Conservation (phyloP, 2,329 filamentous ascomycete genomes). For the Mycosphaerella arachidis region DNA sequence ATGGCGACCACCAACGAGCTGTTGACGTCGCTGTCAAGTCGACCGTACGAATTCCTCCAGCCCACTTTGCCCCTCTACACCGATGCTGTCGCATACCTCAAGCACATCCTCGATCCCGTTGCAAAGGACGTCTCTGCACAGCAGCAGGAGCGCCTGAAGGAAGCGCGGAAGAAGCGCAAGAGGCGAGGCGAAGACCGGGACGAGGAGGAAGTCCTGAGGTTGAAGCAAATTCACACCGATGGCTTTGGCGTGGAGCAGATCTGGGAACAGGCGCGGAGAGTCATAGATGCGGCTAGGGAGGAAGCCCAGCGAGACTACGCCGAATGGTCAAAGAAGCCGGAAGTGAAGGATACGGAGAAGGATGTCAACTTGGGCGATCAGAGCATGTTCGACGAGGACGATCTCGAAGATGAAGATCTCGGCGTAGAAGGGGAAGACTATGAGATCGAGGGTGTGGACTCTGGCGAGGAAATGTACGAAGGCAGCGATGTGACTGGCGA, state of each 20-base stretch:
- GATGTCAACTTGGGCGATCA: slow-evolving; percentile 25
- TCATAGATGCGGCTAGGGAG: slow-evolving; percentile 62
- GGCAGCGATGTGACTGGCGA: slow-evolving; percentile 34
- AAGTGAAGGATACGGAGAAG: slow-evolving; percentile 25
- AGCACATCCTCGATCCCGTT: slow-evolving; percentile 72
- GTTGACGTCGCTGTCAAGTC: slow-evolving; percentile 17
- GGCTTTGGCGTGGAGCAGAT: slow-evolving; percentile 86
- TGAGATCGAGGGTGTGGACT: slow-evolving; percentile 31
- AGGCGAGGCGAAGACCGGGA: slow-evolving; percentile 48
- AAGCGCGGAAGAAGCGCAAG: slow-evolving; percentile 72
- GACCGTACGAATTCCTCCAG: slow-evolving; percentile 70
- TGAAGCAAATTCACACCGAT: slow-evolving; percentile 78
- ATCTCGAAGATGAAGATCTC: slow-evolving; percentile 32
- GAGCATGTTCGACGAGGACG: slow-evolving; percentile 31
- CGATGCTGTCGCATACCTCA: slow-evolving; percentile 70
- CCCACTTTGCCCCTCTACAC: slow-evolving; percentile 63
- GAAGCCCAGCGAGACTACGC: slow-evolving; percentile 49
- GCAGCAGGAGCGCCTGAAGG: slow-evolving; percentile 64
- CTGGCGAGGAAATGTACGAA: slow-evolving; percentile 36
- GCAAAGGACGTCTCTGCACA: slow-evolving; percentile 68
- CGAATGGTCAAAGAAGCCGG: slow-evolving; percentile 28
- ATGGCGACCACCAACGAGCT: slow-evolving; percentile 21
- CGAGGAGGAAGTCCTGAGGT: slow-evolving; percentile 57
- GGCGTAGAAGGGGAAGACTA: slow-evolving; percentile 35
- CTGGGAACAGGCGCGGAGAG: slow-evolving; percentile 86